These are phyloP conservation scores for Mycena indigotica DNA, from an alignment of 768 basidiomycete species.

Conservation along the genomic window DNA sequence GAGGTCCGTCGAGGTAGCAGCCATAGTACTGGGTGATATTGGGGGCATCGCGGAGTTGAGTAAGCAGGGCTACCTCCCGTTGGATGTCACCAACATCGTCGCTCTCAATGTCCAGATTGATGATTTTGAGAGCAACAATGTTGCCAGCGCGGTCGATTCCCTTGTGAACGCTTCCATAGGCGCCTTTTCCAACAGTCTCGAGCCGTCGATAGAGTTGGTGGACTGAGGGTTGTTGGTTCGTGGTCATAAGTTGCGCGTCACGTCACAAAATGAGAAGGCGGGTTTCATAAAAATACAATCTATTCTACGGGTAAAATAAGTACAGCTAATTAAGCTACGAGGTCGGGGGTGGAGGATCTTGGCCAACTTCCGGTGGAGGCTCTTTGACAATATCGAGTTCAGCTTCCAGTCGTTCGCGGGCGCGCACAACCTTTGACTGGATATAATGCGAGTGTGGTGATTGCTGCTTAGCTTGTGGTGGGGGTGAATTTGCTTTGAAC, in stretches of 20 bases:
- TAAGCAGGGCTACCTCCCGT: constrained; percentile 89
- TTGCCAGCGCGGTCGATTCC: constrained; percentile 85
- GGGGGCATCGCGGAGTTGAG: constrained; percentile 85
- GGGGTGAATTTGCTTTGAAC: constrained; percentile 85
- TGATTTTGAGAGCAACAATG: constrained; percentile 96
- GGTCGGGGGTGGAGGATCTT: not conserved
- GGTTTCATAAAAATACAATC: not conserved
- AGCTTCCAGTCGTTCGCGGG: constrained; percentile 92
- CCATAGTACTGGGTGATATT: constrained; percentile 96
- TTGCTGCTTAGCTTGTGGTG: constrained; percentile 54
- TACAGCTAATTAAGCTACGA: not conserved
- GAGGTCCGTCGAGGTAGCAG: constrained; percentile 92
- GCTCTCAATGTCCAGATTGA: constrained; percentile 94
- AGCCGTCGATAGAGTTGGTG: constrained; percentile 83
- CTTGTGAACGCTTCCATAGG: constrained; percentile 94
- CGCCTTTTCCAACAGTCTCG: constrained; percentile 93
- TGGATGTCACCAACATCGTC: constrained; percentile 98
- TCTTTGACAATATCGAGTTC: constrained; percentile 50
- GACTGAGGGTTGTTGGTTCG: constrained; percentile 45
- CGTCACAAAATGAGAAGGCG: not conserved
- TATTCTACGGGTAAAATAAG: too few species aligned
- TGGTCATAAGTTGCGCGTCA: not conserved
- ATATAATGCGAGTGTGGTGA: constrained; percentile 87
- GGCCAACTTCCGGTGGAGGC: constrained; percentile 13
- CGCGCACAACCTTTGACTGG: constrained; percentile 95